Percentiles rank a stretch among this genome's conserved stretches.
These are phyloP conservation scores for Eremochloa ophiuroides DNA, from an alignment of 176 grass and related monocot genomes.

Conservation along the genomic window DNA sequence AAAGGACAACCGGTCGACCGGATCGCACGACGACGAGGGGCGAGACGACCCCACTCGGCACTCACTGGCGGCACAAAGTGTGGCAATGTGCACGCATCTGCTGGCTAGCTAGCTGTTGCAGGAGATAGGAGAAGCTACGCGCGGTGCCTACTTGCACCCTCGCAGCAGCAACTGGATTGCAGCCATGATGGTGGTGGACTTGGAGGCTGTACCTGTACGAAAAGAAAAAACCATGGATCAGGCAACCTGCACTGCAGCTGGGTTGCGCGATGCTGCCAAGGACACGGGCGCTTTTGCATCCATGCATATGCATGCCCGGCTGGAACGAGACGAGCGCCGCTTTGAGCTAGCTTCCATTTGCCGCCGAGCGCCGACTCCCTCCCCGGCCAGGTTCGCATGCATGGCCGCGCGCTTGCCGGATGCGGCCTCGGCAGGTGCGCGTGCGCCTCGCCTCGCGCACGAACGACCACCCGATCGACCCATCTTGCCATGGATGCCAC, in stretches of 20 bases:
- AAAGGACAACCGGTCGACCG: background rate
- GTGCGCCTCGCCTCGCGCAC: constrained; percentile 11
- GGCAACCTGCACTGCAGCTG: background rate
- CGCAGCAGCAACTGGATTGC: constrained; percentile 8
- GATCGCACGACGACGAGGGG: background rate
- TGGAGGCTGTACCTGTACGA: background rate
- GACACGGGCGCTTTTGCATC: background rate
- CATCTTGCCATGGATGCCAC: too few species aligned
- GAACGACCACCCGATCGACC: background rate
- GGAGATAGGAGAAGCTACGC: background rate
- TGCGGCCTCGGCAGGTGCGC: background rate
- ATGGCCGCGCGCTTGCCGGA: constrained; percentile 11
- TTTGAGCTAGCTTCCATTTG: background rate
- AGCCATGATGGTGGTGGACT: background rate
- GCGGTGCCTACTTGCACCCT: background rate
- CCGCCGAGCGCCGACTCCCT: too few species aligned
- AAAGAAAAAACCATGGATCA: background rate
- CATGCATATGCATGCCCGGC: background rate
- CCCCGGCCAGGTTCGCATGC: too few species aligned
- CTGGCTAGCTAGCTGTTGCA: background rate
- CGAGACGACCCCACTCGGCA: background rate
- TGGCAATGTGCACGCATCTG: constrained; percentile 7
- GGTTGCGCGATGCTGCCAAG: constrained; percentile 27
- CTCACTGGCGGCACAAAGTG: background rate
- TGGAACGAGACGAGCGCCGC: background rate